Evolutionary conservation across 1,284 basidiomycete genomes (phyloP).

Genomic region (Pseudozyma tsukubaensis): DNA sequence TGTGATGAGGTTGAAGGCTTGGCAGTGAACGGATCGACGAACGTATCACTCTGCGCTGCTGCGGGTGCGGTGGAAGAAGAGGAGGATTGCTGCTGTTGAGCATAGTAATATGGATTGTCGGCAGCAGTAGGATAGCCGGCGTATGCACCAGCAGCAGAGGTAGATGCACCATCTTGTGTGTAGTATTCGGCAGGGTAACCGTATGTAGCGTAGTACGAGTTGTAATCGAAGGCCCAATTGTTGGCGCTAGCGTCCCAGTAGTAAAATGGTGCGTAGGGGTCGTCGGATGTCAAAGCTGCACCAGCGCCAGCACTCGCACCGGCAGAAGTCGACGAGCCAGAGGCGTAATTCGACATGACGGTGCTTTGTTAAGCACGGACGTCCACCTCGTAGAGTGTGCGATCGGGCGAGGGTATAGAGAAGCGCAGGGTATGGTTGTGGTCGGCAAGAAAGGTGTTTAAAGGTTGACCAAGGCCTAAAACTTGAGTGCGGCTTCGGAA

Average conservation of each 20-base stretch:
- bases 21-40: constrained; percentile 17
- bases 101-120: constrained; percentile 1
- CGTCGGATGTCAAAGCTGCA: constrained; percentile 28
- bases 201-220: constrained; percentile 59
- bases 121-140: constrained; percentile 6
- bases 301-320: not conserved
- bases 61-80: not conserved
- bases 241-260: constrained; percentile 63
- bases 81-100: constrained; percentile 8
- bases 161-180: constrained; percentile 17
- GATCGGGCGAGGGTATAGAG: not conserved
- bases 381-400: no score
- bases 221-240: constrained; percentile 67
- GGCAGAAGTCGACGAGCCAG: not conserved
- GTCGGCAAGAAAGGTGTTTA: not conserved
- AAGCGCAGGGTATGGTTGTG: no score
- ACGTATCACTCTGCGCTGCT: not conserved
- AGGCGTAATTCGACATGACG: not conserved
- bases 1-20: constrained; percentile 9
- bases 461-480: no score
- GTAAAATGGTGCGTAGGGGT: constrained; percentile 67
- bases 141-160: constrained; percentile 21
- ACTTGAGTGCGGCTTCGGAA: no score
- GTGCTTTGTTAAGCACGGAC: no score
- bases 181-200: constrained; percentile 55